Percentiles rank a stretch among this genome's conserved stretches.
phyloP scores from a whole-genome alignment of 129 eudicot genomes.

The Mikania micrantha region DNA sequence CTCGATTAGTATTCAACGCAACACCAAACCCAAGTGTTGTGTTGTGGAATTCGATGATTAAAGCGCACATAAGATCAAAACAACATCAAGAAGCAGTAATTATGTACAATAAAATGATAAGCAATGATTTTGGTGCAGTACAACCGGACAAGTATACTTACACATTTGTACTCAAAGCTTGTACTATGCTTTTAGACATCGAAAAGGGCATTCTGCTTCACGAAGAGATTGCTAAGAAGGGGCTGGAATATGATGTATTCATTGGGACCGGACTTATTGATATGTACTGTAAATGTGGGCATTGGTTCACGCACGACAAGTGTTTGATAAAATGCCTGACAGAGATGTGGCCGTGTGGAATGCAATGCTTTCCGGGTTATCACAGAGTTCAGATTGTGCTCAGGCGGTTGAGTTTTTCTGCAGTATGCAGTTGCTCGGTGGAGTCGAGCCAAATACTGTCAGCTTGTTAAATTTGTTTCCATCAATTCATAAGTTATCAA shows the following conservation, averaged over 20 bases:
- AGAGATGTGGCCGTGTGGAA: constrained; percentile 64
- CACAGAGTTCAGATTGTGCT: constrained; percentile 32
- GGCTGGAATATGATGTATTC: constrained; percentile 49
- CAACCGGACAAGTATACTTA: constrained; percentile 57
- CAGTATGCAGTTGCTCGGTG: constrained; percentile 36
- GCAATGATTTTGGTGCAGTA: not conserved
- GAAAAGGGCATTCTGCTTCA: constrained; percentile 41
- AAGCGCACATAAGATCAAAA: constrained; percentile 51
- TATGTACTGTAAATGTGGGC: constrained; percentile 58
- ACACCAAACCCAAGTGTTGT: constrained; percentile 46
- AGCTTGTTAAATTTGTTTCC: constrained; percentile 70
- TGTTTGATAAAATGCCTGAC: constrained; percentile 56
- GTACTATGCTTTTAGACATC: constrained; percentile 45
- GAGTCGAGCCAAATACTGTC: constrained; percentile 45
- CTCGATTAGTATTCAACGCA: constrained; percentile 41
- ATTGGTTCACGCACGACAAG: constrained; percentile 37
- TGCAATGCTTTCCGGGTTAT: constrained; percentile 51
- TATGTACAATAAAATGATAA: constrained; percentile 39
- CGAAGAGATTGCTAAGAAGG: constrained; percentile 28
- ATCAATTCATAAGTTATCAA: constrained; percentile 36
- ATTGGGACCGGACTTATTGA: constrained; percentile 59
- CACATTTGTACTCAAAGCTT: constrained; percentile 63
- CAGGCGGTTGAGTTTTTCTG: constrained; percentile 35
- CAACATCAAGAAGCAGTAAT: constrained; percentile 37
- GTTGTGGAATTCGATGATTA: constrained; percentile 51